phyloP scores from a whole-genome alignment of 257 asterid genomes.

The Pogostemon cablin region DNA sequence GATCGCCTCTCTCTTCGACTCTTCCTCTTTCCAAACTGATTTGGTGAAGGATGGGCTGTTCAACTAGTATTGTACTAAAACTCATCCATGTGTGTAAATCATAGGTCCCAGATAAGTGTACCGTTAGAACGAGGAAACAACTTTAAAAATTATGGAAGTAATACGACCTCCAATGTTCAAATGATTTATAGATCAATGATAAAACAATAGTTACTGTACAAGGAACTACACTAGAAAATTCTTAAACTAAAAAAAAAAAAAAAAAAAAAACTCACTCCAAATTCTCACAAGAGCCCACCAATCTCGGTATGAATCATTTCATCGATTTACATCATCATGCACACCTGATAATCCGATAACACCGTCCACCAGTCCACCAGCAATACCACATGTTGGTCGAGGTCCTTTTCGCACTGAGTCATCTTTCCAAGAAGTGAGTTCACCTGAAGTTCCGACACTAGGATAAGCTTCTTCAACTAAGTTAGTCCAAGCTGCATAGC shows the following conservation, averaged over 20 bases:
- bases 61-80: neutral
- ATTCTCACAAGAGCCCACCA: conserved; percentile 22
- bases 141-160: neutral
- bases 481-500: conserved; percentile 64
- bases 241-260: conserved; percentile 20
- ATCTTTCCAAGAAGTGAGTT: conserved; percentile 1
- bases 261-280: conserved; percentile 3
- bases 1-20: neutral
- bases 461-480: conserved; percentile 20
- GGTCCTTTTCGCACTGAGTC: conserved; percentile 12
- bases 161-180: neutral
- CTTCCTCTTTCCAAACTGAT: neutral
- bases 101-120: too few relatives aligned
- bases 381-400: conserved; percentile 28
- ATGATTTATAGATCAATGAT: conserved; percentile 26
- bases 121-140: neutral
- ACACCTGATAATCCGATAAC: conserved; percentile 13
- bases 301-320: neutral
- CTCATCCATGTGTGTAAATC: too few relatives aligned
- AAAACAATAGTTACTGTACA: conserved; percentile 31
- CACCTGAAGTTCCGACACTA: neutral
- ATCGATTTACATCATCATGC: conserved; percentile 18
- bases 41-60: too few relatives aligned
- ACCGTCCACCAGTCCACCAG: neutral
- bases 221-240: conserved; percentile 22